These are phyloP conservation scores for Vinca major DNA, from an alignment of 305 asterid genomes.

Conservation along the genomic window DNA sequence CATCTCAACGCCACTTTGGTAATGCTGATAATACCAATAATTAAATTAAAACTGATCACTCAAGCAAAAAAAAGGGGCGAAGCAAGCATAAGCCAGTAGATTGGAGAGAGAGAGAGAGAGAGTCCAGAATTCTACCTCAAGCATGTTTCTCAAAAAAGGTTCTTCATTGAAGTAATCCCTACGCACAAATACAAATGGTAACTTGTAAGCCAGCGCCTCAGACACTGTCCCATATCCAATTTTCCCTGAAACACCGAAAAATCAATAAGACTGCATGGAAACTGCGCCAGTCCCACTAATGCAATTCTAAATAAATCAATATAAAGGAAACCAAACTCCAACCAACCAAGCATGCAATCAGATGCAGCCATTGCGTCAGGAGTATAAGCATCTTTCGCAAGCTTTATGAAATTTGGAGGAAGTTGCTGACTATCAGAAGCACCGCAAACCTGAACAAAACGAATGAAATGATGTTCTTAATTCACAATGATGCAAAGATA, in stretches of 20 bases:
- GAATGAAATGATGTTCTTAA: constrained; percentile 10
- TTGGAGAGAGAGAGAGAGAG: background rate
- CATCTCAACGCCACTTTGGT: constrained; percentile 98
- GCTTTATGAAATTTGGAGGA: constrained; percentile 84
- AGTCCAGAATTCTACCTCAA: constrained; percentile 53
- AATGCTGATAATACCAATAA: constrained; percentile 36
- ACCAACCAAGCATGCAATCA: constrained; percentile 98
- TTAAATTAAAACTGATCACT: background rate
- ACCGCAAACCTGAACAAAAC: constrained; percentile 76
- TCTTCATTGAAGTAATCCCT: constrained; percentile 98
- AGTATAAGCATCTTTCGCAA: constrained; percentile 80
- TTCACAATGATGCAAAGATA: constrained; percentile 8
- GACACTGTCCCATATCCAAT: constrained; percentile 98
- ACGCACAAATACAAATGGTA: constrained; percentile 94
- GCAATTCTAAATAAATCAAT: constrained; percentile 4
- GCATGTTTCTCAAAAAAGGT: constrained; percentile 97
- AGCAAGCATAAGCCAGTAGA: constrained; percentile 2
- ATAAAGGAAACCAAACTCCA: constrained; percentile 1
- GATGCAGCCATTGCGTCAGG: constrained; percentile 97
- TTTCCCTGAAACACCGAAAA: constrained; percentile 51
- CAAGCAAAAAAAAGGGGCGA: background rate
- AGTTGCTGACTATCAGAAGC: constrained; percentile 70
- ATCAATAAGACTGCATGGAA: constrained; percentile 10
- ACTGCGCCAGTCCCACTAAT: constrained; percentile 8
- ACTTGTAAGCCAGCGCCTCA: constrained; percentile 90